phyloP scores from a whole-genome alignment of 208 protist genomes.

The Leptomonas seymouri region DNA sequence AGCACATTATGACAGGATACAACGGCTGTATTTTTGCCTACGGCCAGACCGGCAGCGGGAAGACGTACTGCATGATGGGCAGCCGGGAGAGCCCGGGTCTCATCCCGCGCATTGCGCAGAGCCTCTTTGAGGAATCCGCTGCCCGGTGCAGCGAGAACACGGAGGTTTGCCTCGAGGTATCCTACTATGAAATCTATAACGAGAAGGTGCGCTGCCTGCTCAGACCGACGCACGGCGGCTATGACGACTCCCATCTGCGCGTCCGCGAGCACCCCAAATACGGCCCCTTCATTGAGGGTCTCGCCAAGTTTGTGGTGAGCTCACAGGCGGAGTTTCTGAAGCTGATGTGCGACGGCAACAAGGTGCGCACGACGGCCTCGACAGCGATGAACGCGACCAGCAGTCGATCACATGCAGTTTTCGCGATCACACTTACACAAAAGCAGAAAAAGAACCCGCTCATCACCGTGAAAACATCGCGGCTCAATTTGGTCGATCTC shows the following conservation, averaged over 20 bases:
- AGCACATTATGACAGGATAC: constrained; percentile 75
- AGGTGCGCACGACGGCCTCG: constrained; percentile 80
- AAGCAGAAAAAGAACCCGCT: constrained; percentile 45
- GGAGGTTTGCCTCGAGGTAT: constrained; percentile 83
- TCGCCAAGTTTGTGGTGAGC: constrained; percentile 73
- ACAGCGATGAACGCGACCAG: constrained; percentile 93
- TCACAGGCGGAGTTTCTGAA: constrained; percentile 65
- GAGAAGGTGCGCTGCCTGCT: constrained; percentile 87
- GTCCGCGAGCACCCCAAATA: constrained; percentile 82
- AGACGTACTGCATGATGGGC: constrained; percentile 89
- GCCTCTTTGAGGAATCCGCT: constrained; percentile 49
- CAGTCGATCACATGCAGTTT: constrained; percentile 91
- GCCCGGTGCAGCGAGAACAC: constrained; percentile 40
- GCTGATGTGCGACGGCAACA: constrained; percentile 87
- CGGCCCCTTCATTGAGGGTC: constrained; percentile 80
- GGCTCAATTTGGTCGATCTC: constrained; percentile 85
- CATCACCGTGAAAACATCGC: constrained; percentile 55
- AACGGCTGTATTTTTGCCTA: constrained; percentile 92
- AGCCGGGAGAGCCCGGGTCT: constrained; percentile 42
- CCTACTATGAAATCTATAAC: constrained; percentile 93
- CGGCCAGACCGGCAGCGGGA: constrained; percentile 88
- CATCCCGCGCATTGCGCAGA: constrained; percentile 70
- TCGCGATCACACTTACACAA: constrained; percentile 86
- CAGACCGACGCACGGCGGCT: constrained; percentile 46
- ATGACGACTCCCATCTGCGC: constrained; percentile 70